A percentile compares a stretch with the other conserved stretches of the same genome.
phyloP scores from a whole-genome alignment of 192 early-diverging fungal species.

The Backusella liffmaniae region DNA sequence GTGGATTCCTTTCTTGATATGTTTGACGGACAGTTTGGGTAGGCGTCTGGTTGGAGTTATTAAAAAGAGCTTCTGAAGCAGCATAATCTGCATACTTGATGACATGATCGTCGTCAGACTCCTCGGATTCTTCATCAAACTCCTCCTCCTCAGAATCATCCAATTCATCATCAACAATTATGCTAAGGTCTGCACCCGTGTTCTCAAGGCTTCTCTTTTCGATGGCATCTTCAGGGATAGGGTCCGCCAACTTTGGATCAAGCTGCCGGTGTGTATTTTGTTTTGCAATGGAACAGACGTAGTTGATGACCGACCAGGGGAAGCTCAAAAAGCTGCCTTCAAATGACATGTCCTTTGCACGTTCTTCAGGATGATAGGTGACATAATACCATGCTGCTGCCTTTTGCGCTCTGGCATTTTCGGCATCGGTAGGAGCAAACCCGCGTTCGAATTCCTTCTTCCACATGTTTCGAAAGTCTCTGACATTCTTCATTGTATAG shows the following conservation, averaged over 20 bases:
- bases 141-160: slow-evolving; percentile 15
- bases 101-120: background rate
- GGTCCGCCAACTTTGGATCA: background rate
- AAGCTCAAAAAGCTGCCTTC: slow-evolving; percentile 41
- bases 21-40: background rate
- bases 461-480: slow-evolving; percentile 39
- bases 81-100: background rate
- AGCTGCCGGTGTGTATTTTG: background rate
- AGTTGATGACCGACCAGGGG: slow-evolving; percentile 47
- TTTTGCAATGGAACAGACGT: slow-evolving; percentile 43
- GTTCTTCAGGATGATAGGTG: slow-evolving; percentile 54
- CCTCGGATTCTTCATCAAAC: slow-evolving; percentile 2
- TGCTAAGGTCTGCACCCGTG: background rate
- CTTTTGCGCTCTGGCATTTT: slow-evolving; percentile 39
- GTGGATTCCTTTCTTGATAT: background rate
- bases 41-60: background rate
- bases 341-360: slow-evolving; percentile 30
- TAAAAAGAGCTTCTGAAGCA: no score
- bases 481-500: slow-evolving; percentile 39
- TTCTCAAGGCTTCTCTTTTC: background rate
- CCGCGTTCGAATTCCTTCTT: slow-evolving; percentile 47
- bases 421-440: slow-evolving; percentile 25
- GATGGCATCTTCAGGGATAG: slow-evolving; percentile 2
- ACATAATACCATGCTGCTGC: slow-evolving; percentile 74
- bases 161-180: background rate